Evolutionary conservation across 306 rosid genomes (phyloP).

Genomic region (Canavalia ensiformis): DNA sequence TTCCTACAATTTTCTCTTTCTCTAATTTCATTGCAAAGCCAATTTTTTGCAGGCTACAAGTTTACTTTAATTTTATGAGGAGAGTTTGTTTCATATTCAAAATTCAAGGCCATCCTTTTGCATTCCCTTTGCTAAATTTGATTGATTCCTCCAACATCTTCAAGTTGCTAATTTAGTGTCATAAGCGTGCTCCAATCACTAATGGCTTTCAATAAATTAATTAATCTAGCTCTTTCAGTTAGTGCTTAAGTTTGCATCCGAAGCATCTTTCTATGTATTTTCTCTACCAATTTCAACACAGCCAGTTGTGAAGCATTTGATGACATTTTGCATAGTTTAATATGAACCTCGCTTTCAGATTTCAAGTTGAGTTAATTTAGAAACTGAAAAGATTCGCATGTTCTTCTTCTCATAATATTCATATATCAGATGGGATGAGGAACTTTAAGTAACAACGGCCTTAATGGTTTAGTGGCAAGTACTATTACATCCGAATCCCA

Average conservation of each 20-base stretch:
- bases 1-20: slow-evolving; percentile 5
- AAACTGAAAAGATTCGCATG: slow-evolving; percentile 24
- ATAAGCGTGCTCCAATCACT: slow-evolving; percentile 1
- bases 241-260: slow-evolving; percentile 28
- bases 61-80: slow-evolving; percentile 4
- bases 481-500: slow-evolving; percentile 28
- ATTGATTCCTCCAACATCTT: not conserved
- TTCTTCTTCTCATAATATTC: not conserved
- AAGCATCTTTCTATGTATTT: slow-evolving; percentile 14
- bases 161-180: slow-evolving; percentile 21
- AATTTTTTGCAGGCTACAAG: slow-evolving; percentile 4
- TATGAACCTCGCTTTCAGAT: slow-evolving; percentile 1
- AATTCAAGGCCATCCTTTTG: not conserved
- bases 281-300: not conserved
- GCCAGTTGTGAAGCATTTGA: slow-evolving; percentile 6
- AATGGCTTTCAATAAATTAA: slow-evolving; percentile 10
- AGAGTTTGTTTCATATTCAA: slow-evolving; percentile 1
- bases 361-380: slow-evolving; percentile 36
- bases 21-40: not conserved
- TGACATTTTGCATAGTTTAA: not conserved
- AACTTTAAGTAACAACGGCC: slow-evolving; percentile 4
- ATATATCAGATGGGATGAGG: not conserved
- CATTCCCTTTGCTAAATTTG: not conserved
- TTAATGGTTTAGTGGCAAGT: slow-evolving; percentile 26
- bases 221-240: not conserved